Evolutionary conservation across 1,284 basidiomycete genomes (phyloP), one percentile per base, ranked within the genome.

Genomic region (Marasmius fiardii): DNA sequence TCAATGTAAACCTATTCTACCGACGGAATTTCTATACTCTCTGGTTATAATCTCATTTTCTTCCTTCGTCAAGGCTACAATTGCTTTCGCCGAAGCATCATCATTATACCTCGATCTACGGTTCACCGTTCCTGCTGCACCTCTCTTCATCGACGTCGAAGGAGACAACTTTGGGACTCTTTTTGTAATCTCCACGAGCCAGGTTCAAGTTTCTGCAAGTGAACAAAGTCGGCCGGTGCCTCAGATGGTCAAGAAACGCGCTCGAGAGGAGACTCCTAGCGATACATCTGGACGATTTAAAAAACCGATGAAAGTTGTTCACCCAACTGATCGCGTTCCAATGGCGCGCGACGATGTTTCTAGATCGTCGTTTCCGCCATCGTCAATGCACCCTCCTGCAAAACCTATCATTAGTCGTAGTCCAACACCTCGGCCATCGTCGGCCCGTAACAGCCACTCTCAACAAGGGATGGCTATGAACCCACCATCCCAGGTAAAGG

Each of bases 141-240:
- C 90, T 10, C 72, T 92, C n/a, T 88, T 83, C 62, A 85, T 92
- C 58, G 83, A 86, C 54, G 74, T 88, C 44, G 85, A 86, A 62
- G 77, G 80, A 18, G 87, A 90, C 61, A 74, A 76, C 52, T 75
- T 74, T 3, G 81, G 86, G 34, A 75, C 76, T 41, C 74, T 90
- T 37, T 91, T 89, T 63, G 85, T 90, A 31, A 86, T 92, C 58
- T 86, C 88, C 10, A 88, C 89, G 10, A 89, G 80, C 64, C 81
- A 83, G 53, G 74, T 81, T 20, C 77, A 78, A 41, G 79, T 74
- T 43, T 67, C 68, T 45, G 56, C 59, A 65, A 64, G 56, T 65
- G 52, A 56, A 65, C 48, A 59, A 47, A 54, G 48, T 57, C 45
- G 71, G 65, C 43, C n/a, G 10, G 58, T 63, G 33, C 59, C 53